A percentile compares a stretch with the other conserved stretches of the same genome.
These are phyloP conservation scores for Geotrichum cucujoidarum DNA, from an alignment of 1,139 yeast species.

Conservation along the genomic window DNA sequence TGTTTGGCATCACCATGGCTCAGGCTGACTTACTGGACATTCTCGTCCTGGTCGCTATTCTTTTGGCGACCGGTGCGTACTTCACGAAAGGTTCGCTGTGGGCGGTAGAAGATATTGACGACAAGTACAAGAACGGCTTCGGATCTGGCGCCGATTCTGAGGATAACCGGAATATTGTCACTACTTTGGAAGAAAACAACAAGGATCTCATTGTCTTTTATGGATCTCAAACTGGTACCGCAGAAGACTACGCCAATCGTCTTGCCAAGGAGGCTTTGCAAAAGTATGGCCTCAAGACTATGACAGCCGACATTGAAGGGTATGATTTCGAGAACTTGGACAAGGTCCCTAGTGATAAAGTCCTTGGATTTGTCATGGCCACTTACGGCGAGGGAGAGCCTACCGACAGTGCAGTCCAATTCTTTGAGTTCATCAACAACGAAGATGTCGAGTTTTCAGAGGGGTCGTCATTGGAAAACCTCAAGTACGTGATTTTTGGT, in stretches of 20 bases:
- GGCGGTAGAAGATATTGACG: slow-evolving; percentile 38
- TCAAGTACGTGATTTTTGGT: slow-evolving; percentile 75
- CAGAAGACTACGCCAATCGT: slow-evolving; percentile 92
- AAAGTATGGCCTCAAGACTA: slow-evolving; percentile 72
- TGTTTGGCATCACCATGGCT: slow-evolving; percentile 20
- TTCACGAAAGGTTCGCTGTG: slow-evolving; percentile 60
- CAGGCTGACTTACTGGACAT: slow-evolving; percentile 63
- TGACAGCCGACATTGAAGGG: slow-evolving; percentile 86
- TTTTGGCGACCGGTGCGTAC: slow-evolving; percentile 59
- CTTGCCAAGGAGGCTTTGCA: slow-evolving; percentile 83
- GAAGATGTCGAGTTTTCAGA: slow-evolving; percentile 37
- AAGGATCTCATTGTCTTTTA: slow-evolving; percentile 79
- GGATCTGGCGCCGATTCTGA: slow-evolving; percentile 33
- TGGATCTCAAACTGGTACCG: slow-evolving; percentile 99
- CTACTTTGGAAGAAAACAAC: slow-evolving; percentile 54
- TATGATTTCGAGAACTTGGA: slow-evolving; percentile 75
- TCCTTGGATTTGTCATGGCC: slow-evolving; percentile 74
- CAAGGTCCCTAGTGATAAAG: slow-evolving; percentile 49
- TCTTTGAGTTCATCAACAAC: slow-evolving; percentile 43
- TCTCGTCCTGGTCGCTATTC: slow-evolving; percentile 60
- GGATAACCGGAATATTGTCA: slow-evolving; percentile 56
- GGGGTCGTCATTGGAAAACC: slow-evolving; percentile 51
- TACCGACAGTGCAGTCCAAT: slow-evolving; percentile 83
- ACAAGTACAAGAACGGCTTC: slow-evolving; percentile 39
- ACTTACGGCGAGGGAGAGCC: slow-evolving; percentile 99